A percentile compares a stretch with the other conserved stretches of the same genome.
Evolutionary conservation across 2,329 filamentous ascomycete genomes (phyloP).

Genomic region (Hyphodiscus sp.): DNA sequence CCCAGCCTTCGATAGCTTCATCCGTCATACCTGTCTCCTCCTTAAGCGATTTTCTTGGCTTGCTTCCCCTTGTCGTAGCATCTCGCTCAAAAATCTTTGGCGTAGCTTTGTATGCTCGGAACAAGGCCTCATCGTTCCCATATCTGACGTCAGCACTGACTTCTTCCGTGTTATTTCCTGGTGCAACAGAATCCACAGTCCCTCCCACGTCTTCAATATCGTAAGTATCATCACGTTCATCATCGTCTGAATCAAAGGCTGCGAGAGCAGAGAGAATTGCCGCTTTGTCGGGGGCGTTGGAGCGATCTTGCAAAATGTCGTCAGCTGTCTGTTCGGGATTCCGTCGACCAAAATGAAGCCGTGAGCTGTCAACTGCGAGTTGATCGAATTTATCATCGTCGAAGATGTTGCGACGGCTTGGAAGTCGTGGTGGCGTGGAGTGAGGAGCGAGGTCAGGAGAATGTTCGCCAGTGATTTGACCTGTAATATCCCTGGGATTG

Average conservation of each 20-base stretch:
- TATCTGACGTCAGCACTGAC: conserved; percentile 35
- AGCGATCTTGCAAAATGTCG: conserved; percentile 59
- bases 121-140: conserved; percentile 64
- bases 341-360: conserved; percentile 73
- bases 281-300: conserved; percentile 65
- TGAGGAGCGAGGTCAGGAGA: conserved; percentile 47
- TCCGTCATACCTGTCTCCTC: conserved; percentile 83
- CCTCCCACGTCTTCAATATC: conserved; percentile 89
- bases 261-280: conserved; percentile 84
- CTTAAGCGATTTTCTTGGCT: conserved; percentile 57
- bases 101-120: conserved; percentile 60
- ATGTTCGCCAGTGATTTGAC: conserved; percentile 21
- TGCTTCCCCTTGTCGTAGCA: conserved; percentile 59
- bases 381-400: conserved; percentile 76
- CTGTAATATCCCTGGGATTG: conserved; percentile 22
- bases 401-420: conserved; percentile 64
- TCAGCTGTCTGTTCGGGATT: conserved; percentile 61
- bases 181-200: conserved; percentile 62
- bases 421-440: conserved; percentile 50
- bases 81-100: conserved; percentile 66
- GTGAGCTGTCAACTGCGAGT: conserved; percentile 58
- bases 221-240: conserved; percentile 96
- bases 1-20: conserved; percentile 92
- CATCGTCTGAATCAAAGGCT: conserved; percentile 86
- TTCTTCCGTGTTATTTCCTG: conserved; percentile 43